Conservation (phyloP, 495 filamentous ascomycete genomes). For the Neurospora sublineolata region DNA sequence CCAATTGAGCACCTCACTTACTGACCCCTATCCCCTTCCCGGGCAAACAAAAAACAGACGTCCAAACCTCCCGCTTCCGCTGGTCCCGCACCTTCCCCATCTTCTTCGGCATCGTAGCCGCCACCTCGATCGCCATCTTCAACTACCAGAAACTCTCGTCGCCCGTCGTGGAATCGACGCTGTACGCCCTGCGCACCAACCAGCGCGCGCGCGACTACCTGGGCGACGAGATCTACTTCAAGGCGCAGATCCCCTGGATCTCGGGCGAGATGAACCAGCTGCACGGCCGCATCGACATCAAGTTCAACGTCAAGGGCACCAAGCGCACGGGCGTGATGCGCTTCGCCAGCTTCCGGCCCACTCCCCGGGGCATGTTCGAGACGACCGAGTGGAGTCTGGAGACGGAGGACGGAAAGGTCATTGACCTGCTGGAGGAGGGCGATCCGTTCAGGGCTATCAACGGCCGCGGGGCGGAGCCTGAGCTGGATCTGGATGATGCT, state of each 20-base stretch:
- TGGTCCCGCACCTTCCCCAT: slow-evolving; percentile 42
- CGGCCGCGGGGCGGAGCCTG: slow-evolving; percentile 3
- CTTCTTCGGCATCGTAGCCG: slow-evolving; percentile 47
- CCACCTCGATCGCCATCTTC: slow-evolving; percentile 73
- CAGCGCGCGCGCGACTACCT: slow-evolving; percentile 59
- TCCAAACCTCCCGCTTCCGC: slow-evolving; percentile 21
- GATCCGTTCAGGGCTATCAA: slow-evolving; percentile 48
- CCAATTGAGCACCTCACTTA: neutral
- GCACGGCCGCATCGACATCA: slow-evolving; percentile 80
- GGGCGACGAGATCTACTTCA: slow-evolving; percentile 90
- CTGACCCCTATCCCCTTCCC: neutral
- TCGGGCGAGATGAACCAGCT: slow-evolving; percentile 87
- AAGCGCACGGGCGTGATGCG: slow-evolving; percentile 60
- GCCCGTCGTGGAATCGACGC: slow-evolving; percentile 68
- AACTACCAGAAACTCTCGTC: slow-evolving; percentile 92
- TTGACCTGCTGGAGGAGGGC: slow-evolving; percentile 55
- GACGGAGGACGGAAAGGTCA: slow-evolving; percentile 49
- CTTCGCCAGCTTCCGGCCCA: slow-evolving; percentile 65
- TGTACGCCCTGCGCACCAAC: slow-evolving; percentile 83
- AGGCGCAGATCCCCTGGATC: slow-evolving; percentile 83
- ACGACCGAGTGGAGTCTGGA: slow-evolving; percentile 69
- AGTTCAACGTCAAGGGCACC: slow-evolving; percentile 78
- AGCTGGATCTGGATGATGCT: slow-evolving; percentile 16
- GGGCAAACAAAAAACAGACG: too few species aligned
- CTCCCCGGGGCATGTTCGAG: slow-evolving; percentile 61